Evolutionary conservation across 345 rosid genomes (phyloP).

Genomic region (Firmiana major): DNA sequence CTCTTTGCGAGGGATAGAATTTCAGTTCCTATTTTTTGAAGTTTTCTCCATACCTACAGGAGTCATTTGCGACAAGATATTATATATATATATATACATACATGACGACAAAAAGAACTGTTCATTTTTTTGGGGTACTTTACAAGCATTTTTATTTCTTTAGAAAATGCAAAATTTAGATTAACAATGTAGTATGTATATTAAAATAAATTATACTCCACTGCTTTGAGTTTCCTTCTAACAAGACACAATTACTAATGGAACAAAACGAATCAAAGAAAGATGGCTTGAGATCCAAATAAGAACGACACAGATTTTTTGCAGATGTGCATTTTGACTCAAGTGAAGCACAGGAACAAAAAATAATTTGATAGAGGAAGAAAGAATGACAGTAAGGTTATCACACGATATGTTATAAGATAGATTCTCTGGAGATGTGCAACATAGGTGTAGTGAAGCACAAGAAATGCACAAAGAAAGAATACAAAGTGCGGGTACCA

Average conservation of each 20-base stretch:
- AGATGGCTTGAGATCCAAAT: neutral
- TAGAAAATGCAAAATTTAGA: neutral
- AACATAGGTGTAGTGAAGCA: neutral
- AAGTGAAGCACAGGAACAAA: neutral
- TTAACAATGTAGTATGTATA: neutral
- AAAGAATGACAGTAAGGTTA: neutral
- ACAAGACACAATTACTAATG: neutral
- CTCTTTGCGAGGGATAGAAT: slow-evolving; percentile 63
- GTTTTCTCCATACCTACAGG: slow-evolving; percentile 64
- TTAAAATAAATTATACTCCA: neutral
- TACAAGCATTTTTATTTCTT: neutral
- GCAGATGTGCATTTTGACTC: neutral
- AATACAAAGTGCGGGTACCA: neutral
- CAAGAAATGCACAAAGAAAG: neutral
- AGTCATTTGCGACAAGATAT: neutral
- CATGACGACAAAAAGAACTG: neutral
- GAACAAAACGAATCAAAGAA: neutral
- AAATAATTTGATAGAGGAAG: neutral
- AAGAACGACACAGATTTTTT: neutral
- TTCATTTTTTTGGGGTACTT: neutral
- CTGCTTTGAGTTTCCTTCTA: neutral
- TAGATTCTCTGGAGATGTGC: neutral
- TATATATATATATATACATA: neutral
- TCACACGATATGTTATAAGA: neutral
- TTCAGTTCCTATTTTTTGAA: slow-evolving; percentile 64